Percentiles rank a stretch among this genome's conserved stretches.
Evolutionary conservation across 192 early-diverging fungal species (phyloP).

Genomic region (Chytriomyces confervae): DNA sequence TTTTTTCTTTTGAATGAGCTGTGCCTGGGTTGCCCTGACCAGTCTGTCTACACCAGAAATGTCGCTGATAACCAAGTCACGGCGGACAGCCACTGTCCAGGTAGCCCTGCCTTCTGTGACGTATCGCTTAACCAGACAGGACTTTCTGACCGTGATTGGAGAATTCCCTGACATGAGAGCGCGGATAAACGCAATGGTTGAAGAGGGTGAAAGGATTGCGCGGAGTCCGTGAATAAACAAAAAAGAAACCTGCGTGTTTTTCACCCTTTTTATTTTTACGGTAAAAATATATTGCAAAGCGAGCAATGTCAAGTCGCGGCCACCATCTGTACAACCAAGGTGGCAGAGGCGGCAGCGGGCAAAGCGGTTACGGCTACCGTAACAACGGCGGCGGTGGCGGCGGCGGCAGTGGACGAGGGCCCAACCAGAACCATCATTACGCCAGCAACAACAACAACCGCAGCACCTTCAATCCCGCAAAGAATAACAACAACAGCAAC

Average conservation of each 20-base stretch:
- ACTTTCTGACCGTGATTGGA: not conserved
- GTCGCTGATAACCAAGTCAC: not conserved
- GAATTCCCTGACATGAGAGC: conserved; percentile 13
- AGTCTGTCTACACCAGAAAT: not conserved
- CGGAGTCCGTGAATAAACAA: not conserved
- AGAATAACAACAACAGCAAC: conserved; percentile 11
- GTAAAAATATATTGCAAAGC: not conserved
- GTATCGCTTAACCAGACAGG: conserved; percentile 5
- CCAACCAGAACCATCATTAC: not conserved
- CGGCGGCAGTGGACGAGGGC: not conserved
- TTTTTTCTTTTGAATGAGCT: not conserved
- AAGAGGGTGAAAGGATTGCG: not conserved
- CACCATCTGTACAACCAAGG: not conserved
- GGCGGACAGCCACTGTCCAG: conserved; percentile 14
- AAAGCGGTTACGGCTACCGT: not conserved
- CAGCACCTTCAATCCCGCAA: not conserved
- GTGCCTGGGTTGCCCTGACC: not conserved
- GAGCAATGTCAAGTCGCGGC: not conserved
- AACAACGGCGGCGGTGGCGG: not conserved
- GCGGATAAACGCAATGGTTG: not conserved
- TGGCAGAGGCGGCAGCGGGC: not conserved
- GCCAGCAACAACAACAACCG: not conserved
- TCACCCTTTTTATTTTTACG: not conserved
- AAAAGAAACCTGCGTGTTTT: not conserved
- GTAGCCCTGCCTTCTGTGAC: conserved; percentile 1